Evolutionary conservation across 106 monocot species (phyloP).

Genomic region (Narthecium ossifragum): DNA sequence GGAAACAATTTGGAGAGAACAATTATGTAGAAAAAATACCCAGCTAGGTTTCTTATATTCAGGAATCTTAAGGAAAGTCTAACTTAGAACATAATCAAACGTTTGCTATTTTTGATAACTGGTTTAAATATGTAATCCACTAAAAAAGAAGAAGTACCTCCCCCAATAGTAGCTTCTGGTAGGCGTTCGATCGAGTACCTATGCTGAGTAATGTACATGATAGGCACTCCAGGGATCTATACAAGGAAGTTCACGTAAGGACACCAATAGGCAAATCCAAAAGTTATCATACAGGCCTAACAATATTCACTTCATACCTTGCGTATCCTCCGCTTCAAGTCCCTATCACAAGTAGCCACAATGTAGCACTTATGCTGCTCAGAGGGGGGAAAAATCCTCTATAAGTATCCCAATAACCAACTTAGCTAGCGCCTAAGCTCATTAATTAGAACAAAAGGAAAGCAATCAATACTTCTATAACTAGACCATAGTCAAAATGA

Average conservation of each 20-base stretch:
- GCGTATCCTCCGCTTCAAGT: constrained; percentile 91
- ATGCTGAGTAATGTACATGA: constrained; percentile 73
- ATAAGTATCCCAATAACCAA: neutral
- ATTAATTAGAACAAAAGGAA: constrained; percentile 1
- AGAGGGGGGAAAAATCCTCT: constrained; percentile 3
- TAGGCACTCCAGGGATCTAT: constrained; percentile 67
- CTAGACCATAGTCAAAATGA: neutral
- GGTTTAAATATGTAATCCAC: no score
- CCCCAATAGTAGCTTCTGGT: constrained; percentile 80
- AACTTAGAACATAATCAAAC: no score
- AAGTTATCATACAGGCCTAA: neutral
- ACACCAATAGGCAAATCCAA: neutral
- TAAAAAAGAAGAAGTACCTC: no score
- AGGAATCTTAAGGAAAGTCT: no score
- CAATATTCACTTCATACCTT: no score
- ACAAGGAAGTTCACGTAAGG: neutral
- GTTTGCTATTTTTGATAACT: no score
- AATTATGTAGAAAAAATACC: no score
- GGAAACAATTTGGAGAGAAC: no score
- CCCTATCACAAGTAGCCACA: constrained; percentile 99
- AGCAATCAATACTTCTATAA: neutral
- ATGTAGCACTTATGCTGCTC: constrained; percentile 95
- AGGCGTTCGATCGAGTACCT: constrained; percentile 70
- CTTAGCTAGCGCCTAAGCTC: neutral
- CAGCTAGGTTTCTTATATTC: no score